These are phyloP conservation scores for Solanum gracilifrons DNA, from an alignment of 257 asterid genomes.

Conservation along the genomic window DNA sequence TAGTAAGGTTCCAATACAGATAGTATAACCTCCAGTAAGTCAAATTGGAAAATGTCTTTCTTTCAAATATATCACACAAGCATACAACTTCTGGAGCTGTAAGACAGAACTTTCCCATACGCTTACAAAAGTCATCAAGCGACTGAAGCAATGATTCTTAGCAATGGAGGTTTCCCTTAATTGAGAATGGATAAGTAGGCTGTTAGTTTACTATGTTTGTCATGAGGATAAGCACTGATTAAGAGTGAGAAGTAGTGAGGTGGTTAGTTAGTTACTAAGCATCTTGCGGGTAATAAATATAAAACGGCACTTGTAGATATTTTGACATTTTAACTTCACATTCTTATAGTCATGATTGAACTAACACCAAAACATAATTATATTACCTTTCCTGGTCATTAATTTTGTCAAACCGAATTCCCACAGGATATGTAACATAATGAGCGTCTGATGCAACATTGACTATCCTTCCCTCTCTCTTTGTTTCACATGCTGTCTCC, in stretches of 20 bases:
- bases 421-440: constrained; percentile 37
- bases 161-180: not conserved
- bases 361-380: not conserved
- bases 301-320: not conserved
- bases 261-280: not conserved
- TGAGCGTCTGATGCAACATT: constrained; percentile 74
- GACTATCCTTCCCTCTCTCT: constrained; percentile 77
- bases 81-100: not conserved
- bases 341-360: not conserved
- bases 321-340: not conserved
- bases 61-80: not conserved
- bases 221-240: not conserved
- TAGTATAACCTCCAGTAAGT: not conserved
- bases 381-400: constrained; percentile 50
- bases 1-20: not conserved
- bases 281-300: not conserved
- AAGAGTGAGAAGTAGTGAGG: not conserved
- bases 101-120: not conserved
- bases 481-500: constrained; percentile 41
- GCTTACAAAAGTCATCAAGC: not conserved
- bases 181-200: not conserved
- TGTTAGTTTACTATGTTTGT: not conserved
- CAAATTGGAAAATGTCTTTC: not conserved
- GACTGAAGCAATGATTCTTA: not conserved
- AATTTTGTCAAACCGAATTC: constrained; percentile 54